Percentiles rank a stretch among this genome's conserved stretches.
These are phyloP conservation scores for Trebouxia sp. DNA, from an alignment of 139 green algal species.

Conservation along the genomic window DNA sequence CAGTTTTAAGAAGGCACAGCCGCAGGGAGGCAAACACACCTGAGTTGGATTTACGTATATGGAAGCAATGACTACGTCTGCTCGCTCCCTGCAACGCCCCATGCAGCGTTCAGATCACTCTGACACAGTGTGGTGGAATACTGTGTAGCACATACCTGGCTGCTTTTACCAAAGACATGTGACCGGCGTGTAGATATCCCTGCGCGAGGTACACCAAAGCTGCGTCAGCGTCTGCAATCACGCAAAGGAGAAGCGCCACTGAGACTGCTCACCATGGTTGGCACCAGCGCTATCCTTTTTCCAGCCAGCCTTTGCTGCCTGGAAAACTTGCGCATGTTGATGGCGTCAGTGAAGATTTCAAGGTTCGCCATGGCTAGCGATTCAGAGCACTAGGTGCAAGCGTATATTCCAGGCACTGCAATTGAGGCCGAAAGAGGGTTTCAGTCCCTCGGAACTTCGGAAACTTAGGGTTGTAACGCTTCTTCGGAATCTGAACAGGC, in stretches of 20 bases:
- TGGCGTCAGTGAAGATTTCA: conserved; percentile 45
- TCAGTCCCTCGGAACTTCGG: no score
- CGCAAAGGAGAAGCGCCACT: not conserved
- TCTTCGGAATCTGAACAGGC: not conserved
- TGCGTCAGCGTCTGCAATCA: not conserved
- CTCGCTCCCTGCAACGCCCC: conserved; percentile 61
- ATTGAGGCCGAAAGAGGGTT: no score
- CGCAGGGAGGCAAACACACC: no score
- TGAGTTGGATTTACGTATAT: conserved; percentile 99
- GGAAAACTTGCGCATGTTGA: conserved; percentile 77
- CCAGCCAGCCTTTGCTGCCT: conserved; percentile 61
- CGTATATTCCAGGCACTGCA: no score
- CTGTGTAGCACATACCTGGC: conserved; percentile 54
- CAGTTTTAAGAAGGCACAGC: no score
- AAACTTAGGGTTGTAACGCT: not conserved
- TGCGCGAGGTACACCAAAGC: conserved; percentile 40
- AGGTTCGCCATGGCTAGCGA: conserved; percentile 33
- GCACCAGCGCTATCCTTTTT: conserved; percentile 85
- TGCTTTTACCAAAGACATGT: conserved; percentile 84
- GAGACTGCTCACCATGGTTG: conserved; percentile 85
- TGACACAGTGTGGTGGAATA: not conserved
- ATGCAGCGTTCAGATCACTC: no score
- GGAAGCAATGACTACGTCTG: conserved; percentile 87
- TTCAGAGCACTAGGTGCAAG: no score
- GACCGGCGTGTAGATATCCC: conserved; percentile 93